These are phyloP conservation scores for Tarenaya hassleriana DNA, from an alignment of 345 rosid genomes.

Conservation along the genomic window DNA sequence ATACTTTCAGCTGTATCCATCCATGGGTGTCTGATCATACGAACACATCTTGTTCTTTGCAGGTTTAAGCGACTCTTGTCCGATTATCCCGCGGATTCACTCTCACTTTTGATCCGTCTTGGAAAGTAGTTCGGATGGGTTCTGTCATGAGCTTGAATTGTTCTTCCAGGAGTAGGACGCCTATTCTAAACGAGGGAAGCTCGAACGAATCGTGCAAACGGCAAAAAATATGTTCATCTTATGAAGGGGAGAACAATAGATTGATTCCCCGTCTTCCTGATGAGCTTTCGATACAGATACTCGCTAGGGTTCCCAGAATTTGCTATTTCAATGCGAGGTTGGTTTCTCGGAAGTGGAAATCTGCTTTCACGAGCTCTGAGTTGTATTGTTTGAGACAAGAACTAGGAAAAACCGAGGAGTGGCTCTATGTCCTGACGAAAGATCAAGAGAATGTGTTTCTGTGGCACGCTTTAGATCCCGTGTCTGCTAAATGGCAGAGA, in stretches of 20 bases:
- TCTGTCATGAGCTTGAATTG: constrained; percentile 34
- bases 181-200: constrained; percentile 14
- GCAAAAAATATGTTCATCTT: constrained; percentile 18
- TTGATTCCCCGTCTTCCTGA: constrained; percentile 81
- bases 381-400: constrained; percentile 62
- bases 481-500: constrained; percentile 68
- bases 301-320: constrained; percentile 75
- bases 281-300: constrained; percentile 77
- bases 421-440: constrained; percentile 80
- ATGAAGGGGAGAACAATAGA: constrained; percentile 39
- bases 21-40: background rate
- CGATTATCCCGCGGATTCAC: no score
- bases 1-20: no score
- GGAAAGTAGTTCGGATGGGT: constrained; percentile 27
- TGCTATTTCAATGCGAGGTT: constrained; percentile 45
- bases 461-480: constrained; percentile 88
- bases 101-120: background rate
- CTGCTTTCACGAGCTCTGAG: constrained; percentile 49
- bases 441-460: constrained; percentile 53
- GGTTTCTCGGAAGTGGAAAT: constrained; percentile 67
- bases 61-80: constrained; percentile 14
- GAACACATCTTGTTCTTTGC: background rate
- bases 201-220: constrained; percentile 29
- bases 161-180: constrained; percentile 26
- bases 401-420: constrained; percentile 72